Base-by-base conservation (phyloP, 306 rosid species). In the Gastrolobium bilobum region DNA sequence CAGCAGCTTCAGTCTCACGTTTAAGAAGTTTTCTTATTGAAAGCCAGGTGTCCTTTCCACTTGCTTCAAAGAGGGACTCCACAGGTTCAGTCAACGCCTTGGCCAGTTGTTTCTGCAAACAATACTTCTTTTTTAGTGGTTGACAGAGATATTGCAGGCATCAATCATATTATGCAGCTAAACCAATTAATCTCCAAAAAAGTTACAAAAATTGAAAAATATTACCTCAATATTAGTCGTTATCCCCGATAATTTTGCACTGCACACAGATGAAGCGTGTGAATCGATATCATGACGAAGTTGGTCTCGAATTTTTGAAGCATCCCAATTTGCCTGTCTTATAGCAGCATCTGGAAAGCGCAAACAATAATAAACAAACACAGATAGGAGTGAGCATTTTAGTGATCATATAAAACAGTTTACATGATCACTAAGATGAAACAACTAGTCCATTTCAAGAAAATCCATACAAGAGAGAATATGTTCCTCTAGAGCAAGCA, bases 1-100 rank as follows among this genome's bases (percentile, higher is more conserved):
- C 78, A 59, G 82, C 90, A 58, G 60, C 79, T 81, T 87, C 87
- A 66, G 92, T 88, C 84, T 91, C 97, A 51, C 64, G 90, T 74
- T 77, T 86, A 78, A 94, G 85, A 77, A 94, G 87, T 67, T 90
- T 89, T 61, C 97, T 87, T 73, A 94, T 86, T 68, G 87, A 87
- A 50, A 85, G 66, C 99, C 99, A 94, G 35, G 91, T 86, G 56
- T 92, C 93, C 7, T 83, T 89, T 69, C 84, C 88, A 82, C 91
- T 93, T 6, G 88, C 88, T 78, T 91, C 97, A 52, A 94, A 88
- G 62, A 92, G 77, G 53, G 95, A 82, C 82, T 86, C 93, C 48
- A 91, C 88, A 30, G 99, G 97, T 76, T 84, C 86, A 30, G 69
- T 57, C 88, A 94, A 88, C 4, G 90, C 89, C 42, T 79, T 87